Evolutionary conservation across 768 basidiomycete genomes (phyloP), one percentile per base, ranked within the genome.

Genomic region (Suillus hirtellus): DNA sequence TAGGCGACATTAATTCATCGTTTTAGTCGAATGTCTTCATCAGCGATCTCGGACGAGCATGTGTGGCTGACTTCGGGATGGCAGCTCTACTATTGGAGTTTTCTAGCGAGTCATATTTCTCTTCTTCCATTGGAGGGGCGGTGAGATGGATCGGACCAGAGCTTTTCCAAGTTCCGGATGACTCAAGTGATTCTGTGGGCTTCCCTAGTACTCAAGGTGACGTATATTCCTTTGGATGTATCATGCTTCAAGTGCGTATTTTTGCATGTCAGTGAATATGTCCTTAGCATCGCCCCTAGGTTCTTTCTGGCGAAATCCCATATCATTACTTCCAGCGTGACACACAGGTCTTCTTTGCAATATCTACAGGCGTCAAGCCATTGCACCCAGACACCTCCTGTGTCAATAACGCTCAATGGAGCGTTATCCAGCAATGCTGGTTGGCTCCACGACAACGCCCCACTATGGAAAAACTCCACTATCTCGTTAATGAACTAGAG

Each of bases 221-320:
- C 12, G 31, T 64, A 27, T 66, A 64, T 44, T 65, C 65, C 12
- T 64, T 64, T 43, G 78, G 73, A 8, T 76, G 75, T 47, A 69
- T 77, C 21, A 73, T 64, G 55, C 47, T 66, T 10, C 64, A 64
- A 60, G 64, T 66, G 27, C 27, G 65, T 65, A 12, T 77, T 68
- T 73, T 79, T 27, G 76, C 77, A n/a, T 8, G 14, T 52, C 60
- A 35, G 4, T 59, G 19, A 17, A 58, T 14, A 12, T 35, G 12
- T 55, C 31, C 60, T 56, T n/a, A 47, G 43, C 34, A 34, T 60
- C 24, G 21, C 17, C 15, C 31, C 19, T 54, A 66, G 65, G 52
- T 64, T 15, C 53, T 60, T 31, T 54, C 63, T 31, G 70, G 72
- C 0, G 63, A 68, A 64, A 21, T 52, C 17, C 72, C 72, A 6